Evolutionary conservation across 2,329 filamentous ascomycete genomes (phyloP).

Genomic region (Daldinia eschscholtzii): DNA sequence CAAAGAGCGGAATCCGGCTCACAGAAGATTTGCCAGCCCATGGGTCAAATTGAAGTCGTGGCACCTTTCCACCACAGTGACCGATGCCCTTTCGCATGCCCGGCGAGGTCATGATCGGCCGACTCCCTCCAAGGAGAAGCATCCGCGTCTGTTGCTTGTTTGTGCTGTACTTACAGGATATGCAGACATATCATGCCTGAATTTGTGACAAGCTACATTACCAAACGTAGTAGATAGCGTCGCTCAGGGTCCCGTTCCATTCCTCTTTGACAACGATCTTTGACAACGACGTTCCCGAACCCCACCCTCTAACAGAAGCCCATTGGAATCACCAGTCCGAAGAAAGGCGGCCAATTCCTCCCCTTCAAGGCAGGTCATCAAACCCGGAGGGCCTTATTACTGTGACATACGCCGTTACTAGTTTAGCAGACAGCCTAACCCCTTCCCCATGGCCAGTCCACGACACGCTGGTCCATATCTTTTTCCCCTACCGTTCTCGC

Average conservation of each 20-base stretch:
- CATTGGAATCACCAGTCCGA: constrained; percentile 36
- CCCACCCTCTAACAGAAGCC: constrained; percentile 35
- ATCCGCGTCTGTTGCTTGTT: constrained; percentile 43
- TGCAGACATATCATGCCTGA: constrained; percentile 35
- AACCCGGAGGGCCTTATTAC: constrained; percentile 37
- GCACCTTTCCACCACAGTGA: constrained; percentile 35
- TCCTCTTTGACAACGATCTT: constrained; percentile 16
- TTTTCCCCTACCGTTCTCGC: constrained; percentile 30
- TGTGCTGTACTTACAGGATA: constrained; percentile 41
- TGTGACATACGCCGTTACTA: constrained; percentile 35
- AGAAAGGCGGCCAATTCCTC: constrained; percentile 35
- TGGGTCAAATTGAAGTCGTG: constrained; percentile 39
- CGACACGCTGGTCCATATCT: constrained; percentile 39
- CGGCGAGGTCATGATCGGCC: constrained; percentile 42
- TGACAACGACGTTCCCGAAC: constrained; percentile 31
- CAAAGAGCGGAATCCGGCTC: constrained; percentile 36
- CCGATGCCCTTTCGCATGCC: constrained; percentile 37
- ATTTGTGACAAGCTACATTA: constrained; percentile 29
- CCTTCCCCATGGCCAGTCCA: constrained; percentile 38
- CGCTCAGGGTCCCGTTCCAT: constrained; percentile 26
- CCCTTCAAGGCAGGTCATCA: constrained; percentile 44
- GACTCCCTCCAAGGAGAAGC: constrained; percentile 39
- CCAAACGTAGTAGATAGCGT: constrained; percentile 30
- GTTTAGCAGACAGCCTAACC: constrained; percentile 36
- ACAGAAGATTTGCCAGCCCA: constrained; percentile 33